phyloP scores from a whole-genome alignment of 208 protist genomes.

The Porcisia hertigi region DNA sequence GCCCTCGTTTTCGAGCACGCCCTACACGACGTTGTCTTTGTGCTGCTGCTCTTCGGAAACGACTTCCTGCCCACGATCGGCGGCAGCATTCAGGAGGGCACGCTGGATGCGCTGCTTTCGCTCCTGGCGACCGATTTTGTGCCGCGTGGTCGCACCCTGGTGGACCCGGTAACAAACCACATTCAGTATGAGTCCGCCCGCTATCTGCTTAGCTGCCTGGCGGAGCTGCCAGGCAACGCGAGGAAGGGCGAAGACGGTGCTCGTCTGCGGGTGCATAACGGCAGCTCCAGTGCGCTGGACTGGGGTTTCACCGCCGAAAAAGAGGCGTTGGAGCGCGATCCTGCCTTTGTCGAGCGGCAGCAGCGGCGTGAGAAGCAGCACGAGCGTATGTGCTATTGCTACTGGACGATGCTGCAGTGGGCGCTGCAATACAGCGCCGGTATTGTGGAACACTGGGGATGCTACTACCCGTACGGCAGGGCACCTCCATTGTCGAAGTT shows the following conservation, averaged over 20 bases:
- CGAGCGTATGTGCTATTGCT: slow-evolving; percentile 78
- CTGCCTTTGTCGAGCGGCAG: slow-evolving; percentile 39
- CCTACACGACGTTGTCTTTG: slow-evolving; percentile 97
- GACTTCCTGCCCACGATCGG: slow-evolving; percentile 98
- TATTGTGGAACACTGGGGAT: slow-evolving; percentile 83
- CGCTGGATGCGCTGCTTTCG: slow-evolving; percentile 89
- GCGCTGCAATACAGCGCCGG: slow-evolving; percentile 87
- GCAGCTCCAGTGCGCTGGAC: slow-evolving; percentile 22
- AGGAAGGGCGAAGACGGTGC: slow-evolving; percentile 15
- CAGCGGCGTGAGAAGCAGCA: slow-evolving; percentile 46
- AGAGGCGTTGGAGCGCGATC: slow-evolving; percentile 22
- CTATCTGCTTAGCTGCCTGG: slow-evolving; percentile 80
- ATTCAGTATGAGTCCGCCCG: slow-evolving; percentile 77
- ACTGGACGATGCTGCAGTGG: slow-evolving; percentile 93
- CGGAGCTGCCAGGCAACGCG: slow-evolving; percentile 54
- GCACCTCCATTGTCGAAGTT: slow-evolving; percentile 73
- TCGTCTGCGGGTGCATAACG: slow-evolving; percentile 47
- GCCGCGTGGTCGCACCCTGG: slow-evolving; percentile 63
- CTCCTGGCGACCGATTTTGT: slow-evolving; percentile 84
- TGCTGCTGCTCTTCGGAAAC: slow-evolving; percentile 98
- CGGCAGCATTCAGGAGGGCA: slow-evolving; percentile 94
- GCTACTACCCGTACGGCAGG: slow-evolving; percentile 83
- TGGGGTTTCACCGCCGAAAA: slow-evolving; percentile 32
- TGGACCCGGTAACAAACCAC: slow-evolving; percentile 71
- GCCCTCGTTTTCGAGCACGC: slow-evolving; percentile 58